Evolutionary conservation across 1,284 basidiomycete species (phyloP).

Genomic region (Omphalotus olearius): DNA sequence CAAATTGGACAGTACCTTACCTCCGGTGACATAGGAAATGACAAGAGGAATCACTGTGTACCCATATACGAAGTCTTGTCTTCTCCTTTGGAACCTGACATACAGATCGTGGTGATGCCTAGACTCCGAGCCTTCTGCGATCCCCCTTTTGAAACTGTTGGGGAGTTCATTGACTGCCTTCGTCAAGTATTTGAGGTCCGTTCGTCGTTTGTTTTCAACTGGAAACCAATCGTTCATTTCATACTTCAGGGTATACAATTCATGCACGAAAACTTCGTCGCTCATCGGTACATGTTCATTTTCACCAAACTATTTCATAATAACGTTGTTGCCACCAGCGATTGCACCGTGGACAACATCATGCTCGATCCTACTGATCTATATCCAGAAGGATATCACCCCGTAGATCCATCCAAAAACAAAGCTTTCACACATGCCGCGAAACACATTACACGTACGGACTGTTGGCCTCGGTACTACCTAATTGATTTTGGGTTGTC

Average conservation of each 20-base stretch:
- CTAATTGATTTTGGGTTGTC: constrained; percentile 17
- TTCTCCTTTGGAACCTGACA: constrained; percentile 8
- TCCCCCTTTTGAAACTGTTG: constrained; percentile 18
- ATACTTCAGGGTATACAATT: constrained; percentile 7
- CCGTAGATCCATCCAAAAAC: background rate
- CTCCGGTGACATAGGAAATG: constrained; percentile 10
- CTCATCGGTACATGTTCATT: constrained; percentile 10
- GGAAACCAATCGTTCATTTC: no score
- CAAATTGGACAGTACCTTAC: constrained; percentile 24
- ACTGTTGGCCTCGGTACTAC: constrained; percentile 16
- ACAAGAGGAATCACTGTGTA: constrained; percentile 17
- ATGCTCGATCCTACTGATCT: constrained; percentile 11
- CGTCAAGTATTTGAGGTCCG: constrained; percentile 18
- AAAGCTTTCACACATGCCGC: constrained; percentile 7
- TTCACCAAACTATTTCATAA: background rate
- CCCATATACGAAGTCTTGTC: constrained; percentile 11
- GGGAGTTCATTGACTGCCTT: constrained; percentile 18
- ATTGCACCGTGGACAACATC: constrained; percentile 8
- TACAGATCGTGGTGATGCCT: constrained; percentile 14
- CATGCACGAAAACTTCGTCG: constrained; percentile 9
- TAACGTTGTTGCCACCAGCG: background rate
- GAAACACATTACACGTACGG: constrained; percentile 12
- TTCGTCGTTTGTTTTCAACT: background rate
- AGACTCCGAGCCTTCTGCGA: constrained; percentile 11
- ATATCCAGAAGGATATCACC: constrained; percentile 14